These are phyloP conservation scores for Mycena galericulata DNA, from an alignment of 768 basidiomycete genomes.

Conservation along the genomic window DNA sequence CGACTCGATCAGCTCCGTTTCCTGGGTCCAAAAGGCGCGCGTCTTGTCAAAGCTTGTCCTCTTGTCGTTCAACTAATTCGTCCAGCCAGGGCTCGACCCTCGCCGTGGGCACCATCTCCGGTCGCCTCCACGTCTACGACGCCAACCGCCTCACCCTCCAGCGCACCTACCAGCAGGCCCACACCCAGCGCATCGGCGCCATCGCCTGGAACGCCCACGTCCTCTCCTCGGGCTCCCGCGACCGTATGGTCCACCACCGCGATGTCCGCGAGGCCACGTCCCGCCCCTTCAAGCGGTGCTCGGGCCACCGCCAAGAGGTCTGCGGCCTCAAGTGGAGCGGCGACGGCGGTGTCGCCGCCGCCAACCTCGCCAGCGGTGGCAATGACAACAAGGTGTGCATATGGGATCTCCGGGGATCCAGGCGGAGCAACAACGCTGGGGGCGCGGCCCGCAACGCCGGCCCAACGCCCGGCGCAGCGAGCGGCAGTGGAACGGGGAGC, in stretches of 20 bases:
- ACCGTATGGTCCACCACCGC: constrained; percentile 90
- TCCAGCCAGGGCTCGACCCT: constrained; percentile 79
- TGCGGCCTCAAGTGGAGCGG: constrained; percentile 95
- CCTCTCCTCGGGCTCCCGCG: constrained; percentile 90
- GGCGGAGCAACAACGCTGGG: too few species aligned
- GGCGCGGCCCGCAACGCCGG: constrained; percentile 40
- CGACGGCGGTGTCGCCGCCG: constrained; percentile 53
- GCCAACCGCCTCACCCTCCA: constrained; percentile 79
- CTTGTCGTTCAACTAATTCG: constrained; percentile 2
- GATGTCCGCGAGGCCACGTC: constrained; percentile 83
- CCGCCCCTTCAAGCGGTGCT: too few species aligned
- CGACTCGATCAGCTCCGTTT: constrained; percentile 88
- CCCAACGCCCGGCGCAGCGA: constrained; percentile 37
- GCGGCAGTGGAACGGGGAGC: constrained; percentile 40
- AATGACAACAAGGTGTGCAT: constrained; percentile 99
- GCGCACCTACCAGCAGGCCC: constrained; percentile 88
- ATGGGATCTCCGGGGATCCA: too few species aligned
- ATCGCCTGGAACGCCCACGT: constrained; percentile 94
- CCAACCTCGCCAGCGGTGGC: constrained; percentile 90
- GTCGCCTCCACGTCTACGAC: constrained; percentile 94
- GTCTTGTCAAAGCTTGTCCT: constrained; percentile 44
- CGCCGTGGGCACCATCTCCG: constrained; percentile 93
- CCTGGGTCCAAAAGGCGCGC: constrained; percentile 97
- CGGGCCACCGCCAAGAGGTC: constrained; percentile 92
- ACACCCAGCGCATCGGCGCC: constrained; percentile 90